These are phyloP conservation scores for Conidiobolus incongruus DNA, from an alignment of 371 early-diverging fungal genomes.

Conservation along the genomic window DNA sequence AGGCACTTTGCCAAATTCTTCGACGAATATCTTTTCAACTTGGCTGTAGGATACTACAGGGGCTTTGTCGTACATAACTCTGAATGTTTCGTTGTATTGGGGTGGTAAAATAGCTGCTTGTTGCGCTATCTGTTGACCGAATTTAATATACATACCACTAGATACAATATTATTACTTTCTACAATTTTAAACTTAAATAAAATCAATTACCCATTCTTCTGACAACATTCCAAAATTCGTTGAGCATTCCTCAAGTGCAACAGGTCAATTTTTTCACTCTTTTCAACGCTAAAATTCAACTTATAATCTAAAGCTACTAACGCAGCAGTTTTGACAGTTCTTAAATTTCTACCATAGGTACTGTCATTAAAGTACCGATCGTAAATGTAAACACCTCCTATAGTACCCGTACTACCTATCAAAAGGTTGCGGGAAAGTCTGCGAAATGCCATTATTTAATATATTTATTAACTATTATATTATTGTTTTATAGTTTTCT, in stretches of 20 bases:
- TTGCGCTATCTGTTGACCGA: conserved; percentile 70
- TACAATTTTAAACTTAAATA: not conserved
- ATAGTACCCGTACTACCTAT: conserved; percentile 6
- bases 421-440: conserved; percentile 7
- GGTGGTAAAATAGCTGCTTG: conserved; percentile 55
- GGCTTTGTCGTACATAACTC: conserved; percentile 60
- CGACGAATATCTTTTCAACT: conserved; percentile 40
- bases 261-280: conserved; percentile 18
- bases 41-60: conserved; percentile 41
- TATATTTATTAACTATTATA: no score
- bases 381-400: conserved; percentile 18
- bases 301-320: conserved; percentile 45
- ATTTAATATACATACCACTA: conserved; percentile 70
- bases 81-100: conserved; percentile 40
- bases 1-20: conserved; percentile 35
- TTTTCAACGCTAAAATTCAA: conserved; percentile 36
- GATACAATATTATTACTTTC: not conserved
- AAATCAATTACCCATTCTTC: conserved; percentile 33
- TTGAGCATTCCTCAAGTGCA: conserved; percentile 43
- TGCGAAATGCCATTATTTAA: no score
- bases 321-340: conserved; percentile 13
- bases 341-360: conserved; percentile 24
- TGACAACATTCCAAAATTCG: conserved; percentile 57
- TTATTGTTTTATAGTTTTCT: no score
- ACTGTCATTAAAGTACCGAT: conserved; percentile 27